Percentiles rank a stretch among this genome's conserved stretches.
These are phyloP conservation scores for Salvia miltiorrhiza DNA, from an alignment of 257 asterid species.

Conservation along the genomic window DNA sequence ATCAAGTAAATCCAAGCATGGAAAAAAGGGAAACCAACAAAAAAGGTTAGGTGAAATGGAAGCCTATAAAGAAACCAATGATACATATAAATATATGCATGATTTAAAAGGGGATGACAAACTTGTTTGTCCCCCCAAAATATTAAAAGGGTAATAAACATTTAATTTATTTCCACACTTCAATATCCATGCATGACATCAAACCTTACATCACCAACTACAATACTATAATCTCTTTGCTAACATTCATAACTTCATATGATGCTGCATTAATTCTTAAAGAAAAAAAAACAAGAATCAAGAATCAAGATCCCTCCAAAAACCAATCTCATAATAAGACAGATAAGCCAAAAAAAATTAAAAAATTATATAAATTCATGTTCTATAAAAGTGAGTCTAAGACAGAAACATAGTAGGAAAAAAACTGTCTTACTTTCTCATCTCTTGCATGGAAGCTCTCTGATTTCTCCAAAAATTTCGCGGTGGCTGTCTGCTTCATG, in stretches of 20 bases:
- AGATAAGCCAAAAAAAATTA: constrained; percentile 17
- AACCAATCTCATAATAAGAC: constrained; percentile 15
- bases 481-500: constrained; percentile 12
- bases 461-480: background rate
- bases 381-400: constrained; percentile 22
- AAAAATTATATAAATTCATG: background rate
- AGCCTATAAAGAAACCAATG: constrained; percentile 17
- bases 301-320: constrained; percentile 31
- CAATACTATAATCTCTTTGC: constrained; percentile 1
- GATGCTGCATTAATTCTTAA: constrained; percentile 4
- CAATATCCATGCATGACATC: constrained; percentile 28
- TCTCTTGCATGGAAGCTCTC: constrained; percentile 22
- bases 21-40: background rate
- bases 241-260: constrained; percentile 9
- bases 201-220: constrained; percentile 37
- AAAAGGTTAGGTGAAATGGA: constrained; percentile 26
- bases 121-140: background rate
- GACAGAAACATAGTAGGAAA: background rate
- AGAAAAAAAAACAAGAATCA: no score
- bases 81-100: background rate
- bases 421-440: constrained; percentile 12
- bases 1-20: constrained; percentile 15
- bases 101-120: background rate
- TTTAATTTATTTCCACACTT: background rate
- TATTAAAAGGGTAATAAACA: background rate